Conservation (phyloP, 108 stramenopile genomes). For the Pseudonitzschia delicatissima region DNA sequence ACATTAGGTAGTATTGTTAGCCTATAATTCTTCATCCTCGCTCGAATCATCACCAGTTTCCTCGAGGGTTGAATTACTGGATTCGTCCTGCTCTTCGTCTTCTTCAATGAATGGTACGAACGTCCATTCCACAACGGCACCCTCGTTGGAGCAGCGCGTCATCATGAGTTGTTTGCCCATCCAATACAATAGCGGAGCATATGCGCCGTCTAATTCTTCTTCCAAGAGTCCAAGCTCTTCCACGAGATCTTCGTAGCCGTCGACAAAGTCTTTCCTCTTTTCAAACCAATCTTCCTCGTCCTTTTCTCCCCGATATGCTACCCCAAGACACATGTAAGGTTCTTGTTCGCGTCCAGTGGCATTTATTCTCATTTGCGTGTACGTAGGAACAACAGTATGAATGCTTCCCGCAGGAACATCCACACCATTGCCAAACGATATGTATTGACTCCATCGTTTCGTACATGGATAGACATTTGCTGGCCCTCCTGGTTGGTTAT, state of each 20-base stretch:
- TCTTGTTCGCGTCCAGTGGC: constrained; percentile 43
- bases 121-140: constrained; percentile 72
- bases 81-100: constrained; percentile 27
- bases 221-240: constrained; percentile 14
- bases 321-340: constrained; percentile 71
- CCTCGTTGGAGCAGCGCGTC: constrained; percentile 71
- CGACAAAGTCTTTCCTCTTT: constrained; percentile 12
- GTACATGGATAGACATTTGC: constrained; percentile 76
- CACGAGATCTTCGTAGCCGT: constrained; percentile 24
- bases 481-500: constrained; percentile 59
- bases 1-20: not conserved
- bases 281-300: constrained; percentile 66
- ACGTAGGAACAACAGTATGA: constrained; percentile 61
- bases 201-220: constrained; percentile 39
- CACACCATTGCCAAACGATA: constrained; percentile 81
- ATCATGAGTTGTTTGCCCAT: constrained; percentile 60
- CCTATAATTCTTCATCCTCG: constrained; percentile 42
- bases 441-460: constrained; percentile 81
- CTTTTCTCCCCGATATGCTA: constrained; percentile 55
- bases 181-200: constrained; percentile 47
- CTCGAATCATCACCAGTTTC: constrained; percentile 23
- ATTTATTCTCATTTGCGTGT: constrained; percentile 47
- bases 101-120: constrained; percentile 83
- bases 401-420: constrained; percentile 57
- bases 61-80: not conserved